Evolutionary conservation across 345 rosid species (phyloP).

Genomic region (Eucalyptus paniculata): DNA sequence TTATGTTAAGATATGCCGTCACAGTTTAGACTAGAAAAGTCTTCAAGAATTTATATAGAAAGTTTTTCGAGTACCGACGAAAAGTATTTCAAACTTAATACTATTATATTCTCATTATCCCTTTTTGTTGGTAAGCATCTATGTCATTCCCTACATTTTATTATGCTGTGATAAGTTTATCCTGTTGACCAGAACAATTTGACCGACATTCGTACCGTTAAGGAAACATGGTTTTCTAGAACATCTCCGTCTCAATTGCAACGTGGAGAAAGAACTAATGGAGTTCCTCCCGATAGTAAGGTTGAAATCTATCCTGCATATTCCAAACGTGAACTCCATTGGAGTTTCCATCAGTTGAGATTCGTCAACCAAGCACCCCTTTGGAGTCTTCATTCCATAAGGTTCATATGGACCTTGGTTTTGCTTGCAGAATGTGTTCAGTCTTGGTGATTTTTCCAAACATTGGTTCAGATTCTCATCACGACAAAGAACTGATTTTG

Average conservation of each 20-base stretch:
- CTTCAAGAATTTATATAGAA: not conserved
- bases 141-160: not conserved
- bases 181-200: not conserved
- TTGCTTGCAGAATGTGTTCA: not conserved
- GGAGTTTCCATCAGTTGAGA: not conserved
- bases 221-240: not conserved
- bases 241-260: not conserved
- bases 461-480: not conserved
- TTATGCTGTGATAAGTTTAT: not conserved
- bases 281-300: not conserved
- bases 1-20: not conserved
- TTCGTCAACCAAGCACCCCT: not conserved
- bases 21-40: not conserved
- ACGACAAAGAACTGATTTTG: not conserved
- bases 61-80: not conserved
- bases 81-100: not conserved
- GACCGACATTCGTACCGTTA: not conserved
- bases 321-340: not conserved
- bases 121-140: not conserved
- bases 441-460: not conserved
- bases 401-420: not conserved
- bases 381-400: not conserved
- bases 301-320: not conserved
- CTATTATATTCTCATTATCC: not conserved
- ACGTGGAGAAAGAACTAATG: not conserved